phyloP scores from a whole-genome alignment of 2,329 filamentous ascomycete genomes.

The Achaetomium macrosporum region DNA sequence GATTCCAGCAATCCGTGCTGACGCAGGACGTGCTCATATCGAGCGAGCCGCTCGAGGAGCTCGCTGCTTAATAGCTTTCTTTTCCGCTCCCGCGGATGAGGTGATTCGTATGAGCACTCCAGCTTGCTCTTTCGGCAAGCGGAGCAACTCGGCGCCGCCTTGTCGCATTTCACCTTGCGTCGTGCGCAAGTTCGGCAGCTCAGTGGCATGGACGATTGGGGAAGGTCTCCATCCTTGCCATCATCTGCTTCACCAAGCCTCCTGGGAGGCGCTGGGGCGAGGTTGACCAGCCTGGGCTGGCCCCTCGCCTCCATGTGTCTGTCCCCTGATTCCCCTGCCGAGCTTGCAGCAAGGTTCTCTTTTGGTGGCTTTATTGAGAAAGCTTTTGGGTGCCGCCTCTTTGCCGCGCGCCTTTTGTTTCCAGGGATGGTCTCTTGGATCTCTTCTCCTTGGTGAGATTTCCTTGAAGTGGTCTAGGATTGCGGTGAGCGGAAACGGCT shows the following conservation, averaged over 20 bases:
- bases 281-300: neutral
- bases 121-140: neutral
- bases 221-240: neutral
- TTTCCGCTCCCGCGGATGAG: neutral
- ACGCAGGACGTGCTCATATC: neutral
- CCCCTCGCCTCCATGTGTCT: too few species aligned
- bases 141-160: neutral
- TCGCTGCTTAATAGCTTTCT: neutral
- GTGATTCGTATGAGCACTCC: neutral
- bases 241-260: neutral
- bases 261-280: neutral
- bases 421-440: too few species aligned
- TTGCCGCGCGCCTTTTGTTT: too few species aligned
- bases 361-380: too few species aligned
- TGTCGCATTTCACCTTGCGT: constrained; percentile 1
- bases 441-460: too few species aligned
- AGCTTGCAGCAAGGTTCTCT: too few species aligned
- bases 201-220: neutral
- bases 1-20: neutral
- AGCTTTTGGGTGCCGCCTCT: too few species aligned
- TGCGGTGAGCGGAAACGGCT: too few species aligned
- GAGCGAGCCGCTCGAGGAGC: neutral
- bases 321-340: too few species aligned
- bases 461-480: too few species aligned
- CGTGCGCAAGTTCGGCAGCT: neutral